Base-by-base conservation (phyloP, 225 moss, liverwort and hornwort species). In the Rhytidiadelphus loreus region DNA sequence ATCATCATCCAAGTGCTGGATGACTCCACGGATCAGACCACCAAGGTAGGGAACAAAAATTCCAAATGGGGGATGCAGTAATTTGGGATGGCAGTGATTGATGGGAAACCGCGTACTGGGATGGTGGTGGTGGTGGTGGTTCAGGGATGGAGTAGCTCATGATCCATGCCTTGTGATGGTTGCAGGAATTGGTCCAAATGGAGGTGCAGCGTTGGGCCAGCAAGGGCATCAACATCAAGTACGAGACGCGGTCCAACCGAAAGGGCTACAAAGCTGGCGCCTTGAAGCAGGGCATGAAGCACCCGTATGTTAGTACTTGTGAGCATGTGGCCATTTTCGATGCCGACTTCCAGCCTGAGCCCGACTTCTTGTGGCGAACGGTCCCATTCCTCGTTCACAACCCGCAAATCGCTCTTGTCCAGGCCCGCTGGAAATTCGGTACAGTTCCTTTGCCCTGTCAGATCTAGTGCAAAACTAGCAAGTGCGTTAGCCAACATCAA, bases 211-310 rank as follows among this genome's bases (percentile, higher is more conserved):
- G 97, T 3, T 97, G 97, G 97, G 93, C 93, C 4, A 94, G 95
- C 48, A 97, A 97, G 87, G 97, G 96, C 4, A 93, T 97, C 64
- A 97, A 97, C 84, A 97, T 97, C 63, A 97, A 96, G 88, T 97
- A 97, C 60, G 95, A 96, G 69, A 95, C 95, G 1, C 87, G 97
- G 44, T 85, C 90, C 4, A 96, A 96, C 68, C 89, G 95, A 62
- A 94, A 95, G 66, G 97, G 96, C 2, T 97, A 97, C 92, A 97
- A 96, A 76, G 97, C 97, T 0, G 97, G 95, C 8, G 96, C 95
- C 8, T 84, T 97, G 26, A 92, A 93, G 79, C 95, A 95, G 75
- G 97, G 97, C 46, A 96, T 97, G 97, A 91, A 88, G 92, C 92
- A 94, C 21, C 33, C 93, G 7, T 97, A 97, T 78, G 97, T 96